phyloP scores from a whole-genome alignment of 305 asterid species.

The Rubia tinctorum region DNA sequence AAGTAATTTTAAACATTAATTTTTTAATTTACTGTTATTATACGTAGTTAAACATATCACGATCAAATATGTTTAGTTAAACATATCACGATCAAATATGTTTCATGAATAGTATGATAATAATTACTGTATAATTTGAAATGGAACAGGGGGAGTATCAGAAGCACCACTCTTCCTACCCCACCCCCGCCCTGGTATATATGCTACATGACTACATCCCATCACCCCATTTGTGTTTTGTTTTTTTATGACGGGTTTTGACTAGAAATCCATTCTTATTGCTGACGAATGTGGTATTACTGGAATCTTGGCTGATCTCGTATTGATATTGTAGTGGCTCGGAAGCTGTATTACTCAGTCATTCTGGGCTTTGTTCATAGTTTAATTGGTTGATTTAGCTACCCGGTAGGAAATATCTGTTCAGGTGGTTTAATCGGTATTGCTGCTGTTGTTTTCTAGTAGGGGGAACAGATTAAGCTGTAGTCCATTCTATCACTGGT shows the following conservation, averaged over 20 bases:
- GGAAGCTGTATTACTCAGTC: neutral
- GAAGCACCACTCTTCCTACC: conserved; percentile 79
- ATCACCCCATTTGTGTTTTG: neutral
- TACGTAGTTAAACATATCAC: too few relatives aligned
- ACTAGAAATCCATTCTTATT: neutral
- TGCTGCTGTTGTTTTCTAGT: neutral
- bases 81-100: too few relatives aligned
- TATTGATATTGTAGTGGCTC: neutral
- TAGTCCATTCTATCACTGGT: neutral
- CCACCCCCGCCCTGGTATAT: conserved; percentile 87
- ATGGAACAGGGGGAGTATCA: too few relatives aligned
- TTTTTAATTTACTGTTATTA: too few relatives aligned
- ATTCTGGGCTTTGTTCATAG: neutral
- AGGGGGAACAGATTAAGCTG: neutral
- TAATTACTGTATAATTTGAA: too few relatives aligned
- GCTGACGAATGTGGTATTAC: neutral
- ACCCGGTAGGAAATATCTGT: neutral
- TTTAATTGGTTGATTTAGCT: neutral
- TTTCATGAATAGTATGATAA: too few relatives aligned
- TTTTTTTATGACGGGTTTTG: conserved; percentile 13
- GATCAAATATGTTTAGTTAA: too few relatives aligned
- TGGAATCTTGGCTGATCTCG: neutral
- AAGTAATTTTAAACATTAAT: too few relatives aligned
- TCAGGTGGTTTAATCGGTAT: neutral
- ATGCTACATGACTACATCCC: too few relatives aligned